Base-by-base conservation (phyloP, 2,329 filamentous ascomycete species). In the Epichloe brachyelytri region DNA sequence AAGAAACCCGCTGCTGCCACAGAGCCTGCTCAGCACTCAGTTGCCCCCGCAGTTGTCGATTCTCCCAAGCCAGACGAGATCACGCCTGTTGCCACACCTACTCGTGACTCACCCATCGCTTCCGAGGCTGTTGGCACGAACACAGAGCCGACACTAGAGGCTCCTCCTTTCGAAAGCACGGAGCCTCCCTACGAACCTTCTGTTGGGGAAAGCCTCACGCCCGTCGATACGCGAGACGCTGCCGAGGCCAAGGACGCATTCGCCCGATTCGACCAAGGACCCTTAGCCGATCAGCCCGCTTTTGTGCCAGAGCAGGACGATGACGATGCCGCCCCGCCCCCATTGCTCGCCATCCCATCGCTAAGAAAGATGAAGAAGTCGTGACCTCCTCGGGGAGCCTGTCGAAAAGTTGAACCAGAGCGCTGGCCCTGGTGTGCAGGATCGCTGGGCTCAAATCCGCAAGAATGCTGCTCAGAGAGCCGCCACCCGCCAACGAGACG, bases 391-490 rank as follows among this genome's bases (percentile, higher is more conserved):
- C 41, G 26, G 17, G n/a, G 62, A 51, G 47, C 62, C 53, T 15
- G 60, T 65, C 46, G 66, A 68, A 46, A 62, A 64, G 56, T 65
- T 62, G 55, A 66, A 55, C 53, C 63, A 59, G 48, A 65, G 55
- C 49, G 63, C 65, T 22, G 50, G 65, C 46, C 63, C 65, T 19
- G 62, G 66, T 38, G 66, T 69, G 2, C 67, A 85, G 56, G 90
- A 96, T 63, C 83, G 91, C 50, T 98, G 93, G 93, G 91, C 91
- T 1, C 88, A 95, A 68, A 96, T 97, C 58, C 82, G 90, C 57
- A 91, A 90, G 75, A 96, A 96, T 61, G 93, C 93, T 11, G 89
- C 89, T 3, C 85, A 93, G 55, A 79, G 89, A 53, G 86, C 86
- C 37, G 74, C 79, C 6, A 76, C 75, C 50, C 76, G 81, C 54